Evolutionary conservation across 139 green algal genomes (phyloP).

Genomic region (Coelastrella sp.): DNA sequence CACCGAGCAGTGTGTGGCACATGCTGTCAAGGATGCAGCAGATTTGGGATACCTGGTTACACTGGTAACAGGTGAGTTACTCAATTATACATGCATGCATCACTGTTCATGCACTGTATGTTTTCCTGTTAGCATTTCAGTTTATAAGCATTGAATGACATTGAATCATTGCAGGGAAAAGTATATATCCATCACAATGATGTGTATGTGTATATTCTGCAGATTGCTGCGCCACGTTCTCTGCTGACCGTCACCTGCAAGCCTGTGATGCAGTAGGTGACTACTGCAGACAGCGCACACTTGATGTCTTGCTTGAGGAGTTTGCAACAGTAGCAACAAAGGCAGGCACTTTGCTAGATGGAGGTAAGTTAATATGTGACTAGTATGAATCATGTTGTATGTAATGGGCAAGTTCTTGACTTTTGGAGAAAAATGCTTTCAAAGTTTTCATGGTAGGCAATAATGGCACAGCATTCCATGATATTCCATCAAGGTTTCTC

Average conservation of each 20-base stretch:
- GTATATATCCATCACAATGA: not conserved
- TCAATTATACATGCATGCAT: not conserved
- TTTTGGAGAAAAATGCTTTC: no score
- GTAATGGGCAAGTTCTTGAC: no score
- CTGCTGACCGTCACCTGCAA: conserved; percentile 56
- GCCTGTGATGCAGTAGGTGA: conserved; percentile 59
- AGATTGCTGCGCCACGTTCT: conserved; percentile 66
- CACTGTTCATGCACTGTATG: not conserved
- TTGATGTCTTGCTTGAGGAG: conserved; percentile 61
- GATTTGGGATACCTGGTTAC: conserved; percentile 79
- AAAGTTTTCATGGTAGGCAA: no score
- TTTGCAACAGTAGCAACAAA: conserved; percentile 44
- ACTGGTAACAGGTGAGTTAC: conserved; percentile 46
- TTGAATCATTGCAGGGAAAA: not conserved
- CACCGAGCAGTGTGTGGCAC: conserved; percentile 82
- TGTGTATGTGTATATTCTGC: not conserved
- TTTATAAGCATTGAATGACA: not conserved
- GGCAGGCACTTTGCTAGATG: not conserved
- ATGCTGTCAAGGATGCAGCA: conserved; percentile 75
- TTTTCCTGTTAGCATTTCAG: not conserved
- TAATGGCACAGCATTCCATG: no score
- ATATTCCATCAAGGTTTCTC: no score
- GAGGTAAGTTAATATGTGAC: no score
- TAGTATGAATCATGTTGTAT: no score
- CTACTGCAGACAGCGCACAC: conserved; percentile 71